These are phyloP conservation scores for Fagopyrum tataricum DNA, from an alignment of 148 eudicot species.

Conservation along the genomic window DNA sequence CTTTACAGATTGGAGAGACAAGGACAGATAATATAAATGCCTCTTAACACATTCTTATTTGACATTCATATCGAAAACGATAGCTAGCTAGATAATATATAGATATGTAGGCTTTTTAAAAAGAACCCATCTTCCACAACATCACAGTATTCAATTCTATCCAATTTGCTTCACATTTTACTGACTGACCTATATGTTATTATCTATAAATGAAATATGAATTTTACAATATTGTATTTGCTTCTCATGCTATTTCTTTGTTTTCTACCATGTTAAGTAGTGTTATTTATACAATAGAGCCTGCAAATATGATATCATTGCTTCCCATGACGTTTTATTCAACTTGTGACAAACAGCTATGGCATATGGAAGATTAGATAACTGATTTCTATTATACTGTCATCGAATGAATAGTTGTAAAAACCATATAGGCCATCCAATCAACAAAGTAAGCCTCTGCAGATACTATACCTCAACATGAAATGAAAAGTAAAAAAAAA, in stretches of 20 bases:
- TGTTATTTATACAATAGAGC: too few species aligned
- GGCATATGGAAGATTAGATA: not conserved
- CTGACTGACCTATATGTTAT: not conserved
- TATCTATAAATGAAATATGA: not conserved
- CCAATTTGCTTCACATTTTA: not conserved
- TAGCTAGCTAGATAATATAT: not conserved
- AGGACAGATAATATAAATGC: slow-evolving; percentile 4
- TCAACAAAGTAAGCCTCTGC: slow-evolving; percentile 2
- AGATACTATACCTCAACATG: slow-evolving; percentile 7
- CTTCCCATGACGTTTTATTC: too few species aligned
- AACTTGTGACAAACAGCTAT: not conserved
- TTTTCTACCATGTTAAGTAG: too few species aligned
- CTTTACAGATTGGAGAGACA: slow-evolving; percentile 11
- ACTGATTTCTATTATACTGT: not conserved
- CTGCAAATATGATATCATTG: not conserved
- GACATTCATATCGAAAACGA: slow-evolving; percentile 3
- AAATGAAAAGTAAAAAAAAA: not conserved
- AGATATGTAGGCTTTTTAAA: not conserved
- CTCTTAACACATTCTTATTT: not conserved
- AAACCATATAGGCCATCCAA: slow-evolving; percentile 3
- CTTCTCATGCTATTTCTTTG: too few species aligned
- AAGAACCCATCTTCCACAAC: not conserved
- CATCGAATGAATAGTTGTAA: not conserved
- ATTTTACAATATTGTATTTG: not conserved
- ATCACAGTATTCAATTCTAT: not conserved